Evolutionary conservation across 495 filamentous ascomycete species (phyloP).

Genomic region (Clohesyomyces aquaticus): DNA sequence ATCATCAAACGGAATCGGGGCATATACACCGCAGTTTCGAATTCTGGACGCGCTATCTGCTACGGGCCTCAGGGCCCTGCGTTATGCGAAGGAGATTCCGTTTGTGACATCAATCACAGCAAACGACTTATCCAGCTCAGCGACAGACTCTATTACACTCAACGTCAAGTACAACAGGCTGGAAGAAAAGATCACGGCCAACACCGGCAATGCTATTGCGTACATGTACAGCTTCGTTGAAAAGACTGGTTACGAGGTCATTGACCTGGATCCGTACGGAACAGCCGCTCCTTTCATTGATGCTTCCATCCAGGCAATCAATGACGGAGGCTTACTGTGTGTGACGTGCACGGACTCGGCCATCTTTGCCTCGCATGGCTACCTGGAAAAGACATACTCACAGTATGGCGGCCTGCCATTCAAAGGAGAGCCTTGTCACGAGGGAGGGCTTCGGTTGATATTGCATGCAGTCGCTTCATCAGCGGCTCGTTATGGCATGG

Average conservation of each 20-base stretch:
- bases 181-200: slow-evolving; percentile 67
- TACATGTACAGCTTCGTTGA: slow-evolving; percentile 75
- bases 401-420: slow-evolving; percentile 87
- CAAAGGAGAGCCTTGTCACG: slow-evolving; percentile 82
- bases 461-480: slow-evolving; percentile 75
- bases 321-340: slow-evolving; percentile 86
- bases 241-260: slow-evolving; percentile 74
- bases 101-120: slow-evolving; percentile 79
- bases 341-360: slow-evolving; percentile 96
- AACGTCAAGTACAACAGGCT: slow-evolving; percentile 85
- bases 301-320: slow-evolving; percentile 79
- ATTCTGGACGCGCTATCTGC: slow-evolving; percentile 96
- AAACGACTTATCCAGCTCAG: slow-evolving; percentile 80
- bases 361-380: slow-evolving; percentile 90
- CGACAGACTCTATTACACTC: slow-evolving; percentile 75
- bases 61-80: slow-evolving; percentile 86
- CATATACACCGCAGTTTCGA: slow-evolving; percentile 56
- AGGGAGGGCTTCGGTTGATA: slow-evolving; percentile 85
- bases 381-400: slow-evolving; percentile 88
- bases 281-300: slow-evolving; percentile 90
- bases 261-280: slow-evolving; percentile 96
- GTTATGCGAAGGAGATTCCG: slow-evolving; percentile 89
- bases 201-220: slow-evolving; percentile 78
- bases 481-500: slow-evolving; percentile 83
- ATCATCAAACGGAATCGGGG: neutral